phyloP scores from a whole-genome alignment of 2,329 filamentous ascomycete genomes.

The Ascosphaera acerosa region DNA sequence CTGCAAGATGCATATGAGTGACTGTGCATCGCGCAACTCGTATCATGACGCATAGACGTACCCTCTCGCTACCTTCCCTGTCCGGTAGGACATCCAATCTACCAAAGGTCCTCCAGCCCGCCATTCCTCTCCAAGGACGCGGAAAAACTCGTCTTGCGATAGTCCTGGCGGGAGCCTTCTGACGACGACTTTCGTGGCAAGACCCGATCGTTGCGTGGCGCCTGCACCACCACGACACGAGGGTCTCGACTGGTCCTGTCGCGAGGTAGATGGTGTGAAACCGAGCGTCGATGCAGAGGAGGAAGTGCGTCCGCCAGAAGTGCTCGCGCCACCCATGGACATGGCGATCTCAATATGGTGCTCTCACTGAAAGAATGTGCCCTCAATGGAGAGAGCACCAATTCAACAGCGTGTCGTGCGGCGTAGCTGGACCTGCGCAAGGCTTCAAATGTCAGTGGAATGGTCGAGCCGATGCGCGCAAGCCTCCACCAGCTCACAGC shows the following conservation, averaged over 20 bases:
- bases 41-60: conserved; percentile 20
- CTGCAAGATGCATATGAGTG: conserved; percentile 25
- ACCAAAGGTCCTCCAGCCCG: conserved; percentile 53
- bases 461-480: no score
- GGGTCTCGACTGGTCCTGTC: conserved; percentile 28
- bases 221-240: conserved; percentile 24
- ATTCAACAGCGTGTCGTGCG: no score
- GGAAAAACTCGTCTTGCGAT: conserved; percentile 51
- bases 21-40: not conserved
- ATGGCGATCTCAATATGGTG: not conserved
- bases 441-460: no score
- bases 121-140: conserved; percentile 55
- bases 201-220: conserved; percentile 23
- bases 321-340: conserved; percentile 1
- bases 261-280: conserved; percentile 7
- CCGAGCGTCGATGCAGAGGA: conserved; percentile 4
- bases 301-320: conserved; percentile 2
- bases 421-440: no score
- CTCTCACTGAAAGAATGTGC: not conserved
- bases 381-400: no score
- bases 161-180: conserved; percentile 68
- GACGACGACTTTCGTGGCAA: conserved; percentile 54
- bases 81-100: conserved; percentile 54
- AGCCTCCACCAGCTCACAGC: no score
- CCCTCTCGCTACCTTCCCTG: conserved; percentile 65